Evolutionary conservation across 345 rosid genomes (phyloP).

Genomic region (Eucalyptus shirleyi): DNA sequence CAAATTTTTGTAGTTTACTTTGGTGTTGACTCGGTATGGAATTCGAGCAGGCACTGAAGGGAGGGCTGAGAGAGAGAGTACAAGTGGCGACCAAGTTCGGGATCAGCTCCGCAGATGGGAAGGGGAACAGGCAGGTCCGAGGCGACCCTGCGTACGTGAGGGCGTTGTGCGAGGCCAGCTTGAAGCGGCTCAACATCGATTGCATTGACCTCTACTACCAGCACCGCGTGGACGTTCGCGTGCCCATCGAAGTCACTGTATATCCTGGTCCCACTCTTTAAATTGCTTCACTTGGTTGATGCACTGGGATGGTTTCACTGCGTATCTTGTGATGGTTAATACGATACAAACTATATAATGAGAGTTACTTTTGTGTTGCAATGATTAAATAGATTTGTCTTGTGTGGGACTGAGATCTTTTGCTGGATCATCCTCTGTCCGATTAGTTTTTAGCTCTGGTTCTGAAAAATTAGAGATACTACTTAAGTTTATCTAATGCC

Average conservation of each 20-base stretch:
- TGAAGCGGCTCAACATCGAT: slow-evolving; percentile 37
- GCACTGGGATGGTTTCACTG: background rate
- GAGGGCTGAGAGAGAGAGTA: slow-evolving; percentile 28
- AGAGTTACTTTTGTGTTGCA: background rate
- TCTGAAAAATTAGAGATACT: background rate
- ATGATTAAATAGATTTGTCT: background rate
- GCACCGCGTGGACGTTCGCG: background rate
- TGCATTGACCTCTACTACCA: background rate
- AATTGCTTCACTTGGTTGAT: background rate
- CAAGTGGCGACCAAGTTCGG: slow-evolving; percentile 58
- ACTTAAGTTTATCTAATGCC: background rate
- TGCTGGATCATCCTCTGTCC: background rate
- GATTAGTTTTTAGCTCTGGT: background rate
- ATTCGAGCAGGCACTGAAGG: slow-evolving; percentile 37
- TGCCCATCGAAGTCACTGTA: slow-evolving; percentile 22
- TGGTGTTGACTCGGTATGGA: background rate
- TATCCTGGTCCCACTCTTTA: background rate
- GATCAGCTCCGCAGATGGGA: slow-evolving; percentile 10
- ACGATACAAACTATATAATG: background rate
- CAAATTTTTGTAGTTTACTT: background rate
- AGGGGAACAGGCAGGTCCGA: background rate
- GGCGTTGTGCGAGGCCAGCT: slow-evolving; percentile 43
- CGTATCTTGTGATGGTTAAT: background rate
- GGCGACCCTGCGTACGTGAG: slow-evolving; percentile 56
- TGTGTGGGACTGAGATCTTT: background rate